phyloP scores from a whole-genome alignment of 352 stramenopile genomes.

The Globisporangium nagaii region DNA sequence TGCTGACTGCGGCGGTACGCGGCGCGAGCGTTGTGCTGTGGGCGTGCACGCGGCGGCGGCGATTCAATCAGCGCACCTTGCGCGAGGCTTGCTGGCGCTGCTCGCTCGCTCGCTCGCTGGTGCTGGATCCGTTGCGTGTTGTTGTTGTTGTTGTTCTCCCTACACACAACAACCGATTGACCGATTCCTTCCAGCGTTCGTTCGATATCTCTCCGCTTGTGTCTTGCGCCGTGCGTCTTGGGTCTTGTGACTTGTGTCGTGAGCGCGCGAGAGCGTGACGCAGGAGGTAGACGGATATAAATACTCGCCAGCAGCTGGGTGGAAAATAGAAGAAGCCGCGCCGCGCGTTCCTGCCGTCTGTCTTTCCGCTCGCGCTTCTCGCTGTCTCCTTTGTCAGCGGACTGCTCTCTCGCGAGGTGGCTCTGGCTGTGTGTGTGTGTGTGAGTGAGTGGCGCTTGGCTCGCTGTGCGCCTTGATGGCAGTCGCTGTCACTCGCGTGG shows the following conservation, averaged over 20 bases:
- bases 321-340: conserved; percentile 1
- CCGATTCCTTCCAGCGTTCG: neutral
- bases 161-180: neutral
- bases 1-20: neutral
- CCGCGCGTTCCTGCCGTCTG: neutral
- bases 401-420: too few species aligned
- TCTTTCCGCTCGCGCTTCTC: neutral
- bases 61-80: too few species aligned
- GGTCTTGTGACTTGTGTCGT: too few species aligned
- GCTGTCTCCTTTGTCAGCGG: too few species aligned
- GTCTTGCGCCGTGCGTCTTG: neutral
- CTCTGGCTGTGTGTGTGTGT: too few species aligned
- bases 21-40: neutral
- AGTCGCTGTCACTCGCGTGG: too few species aligned
- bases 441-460: neutral
- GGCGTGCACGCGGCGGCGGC: too few species aligned
- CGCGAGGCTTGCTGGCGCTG: neutral
- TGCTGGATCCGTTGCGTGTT: neutral
- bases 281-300: conserved; percentile 2
- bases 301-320: neutral
- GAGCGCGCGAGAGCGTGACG: neutral
- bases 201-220: neutral
- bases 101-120: too few species aligned
- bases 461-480: too few species aligned
- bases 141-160: neutral